phyloP scores from a whole-genome alignment of 2,329 filamentous ascomycete genomes.

The Boeremia exigua region DNA sequence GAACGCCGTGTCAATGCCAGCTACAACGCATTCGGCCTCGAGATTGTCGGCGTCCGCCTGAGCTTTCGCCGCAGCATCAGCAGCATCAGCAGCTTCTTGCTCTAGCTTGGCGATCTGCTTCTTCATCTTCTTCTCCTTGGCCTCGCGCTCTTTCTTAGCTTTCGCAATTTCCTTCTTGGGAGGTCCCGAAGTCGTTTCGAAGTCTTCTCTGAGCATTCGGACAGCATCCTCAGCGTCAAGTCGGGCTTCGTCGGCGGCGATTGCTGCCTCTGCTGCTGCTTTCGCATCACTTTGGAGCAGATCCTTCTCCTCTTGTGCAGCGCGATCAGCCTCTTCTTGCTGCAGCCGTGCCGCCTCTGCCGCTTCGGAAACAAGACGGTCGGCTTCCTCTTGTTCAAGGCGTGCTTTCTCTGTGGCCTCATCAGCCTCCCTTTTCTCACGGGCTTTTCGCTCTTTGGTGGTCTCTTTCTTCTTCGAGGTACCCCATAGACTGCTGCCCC shows the following conservation, averaged over 20 bases:
- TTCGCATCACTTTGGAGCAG: slow-evolving; percentile 34
- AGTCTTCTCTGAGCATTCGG: slow-evolving; percentile 28
- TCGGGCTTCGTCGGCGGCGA: slow-evolving; percentile 29
- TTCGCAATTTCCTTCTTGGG: slow-evolving; percentile 46
- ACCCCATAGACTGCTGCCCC: slow-evolving; percentile 28
- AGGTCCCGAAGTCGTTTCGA: slow-evolving; percentile 19
- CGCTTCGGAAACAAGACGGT: slow-evolving; percentile 18
- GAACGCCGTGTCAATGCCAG: slow-evolving; percentile 37
- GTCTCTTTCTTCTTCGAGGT: slow-evolving; percentile 49
- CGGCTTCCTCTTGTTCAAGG: slow-evolving; percentile 18
- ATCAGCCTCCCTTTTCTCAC: slow-evolving; percentile 37
- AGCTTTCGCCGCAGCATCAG: slow-evolving; percentile 47
- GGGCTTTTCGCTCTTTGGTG: slow-evolving; percentile 39
- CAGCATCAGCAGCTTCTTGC: slow-evolving; percentile 36
- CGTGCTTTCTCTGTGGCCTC: slow-evolving; percentile 28
- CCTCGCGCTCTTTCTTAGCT: slow-evolving; percentile 38
- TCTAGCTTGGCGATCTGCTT: slow-evolving; percentile 42
- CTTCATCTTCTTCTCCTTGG: slow-evolving; percentile 32
- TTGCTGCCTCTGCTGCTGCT: slow-evolving; percentile 22
- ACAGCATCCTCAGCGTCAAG: slow-evolving; percentile 13
- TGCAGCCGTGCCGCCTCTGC: slow-evolving; percentile 28
- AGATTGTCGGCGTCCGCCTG: slow-evolving; percentile 34
- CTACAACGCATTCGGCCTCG: slow-evolving; percentile 45
- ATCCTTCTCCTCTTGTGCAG: slow-evolving; percentile 33
- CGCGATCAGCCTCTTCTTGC: slow-evolving; percentile 27